These are phyloP conservation scores for Schwanniomyces etchellsii DNA, from an alignment of 1,139 yeast genomes.

Conservation along the genomic window DNA sequence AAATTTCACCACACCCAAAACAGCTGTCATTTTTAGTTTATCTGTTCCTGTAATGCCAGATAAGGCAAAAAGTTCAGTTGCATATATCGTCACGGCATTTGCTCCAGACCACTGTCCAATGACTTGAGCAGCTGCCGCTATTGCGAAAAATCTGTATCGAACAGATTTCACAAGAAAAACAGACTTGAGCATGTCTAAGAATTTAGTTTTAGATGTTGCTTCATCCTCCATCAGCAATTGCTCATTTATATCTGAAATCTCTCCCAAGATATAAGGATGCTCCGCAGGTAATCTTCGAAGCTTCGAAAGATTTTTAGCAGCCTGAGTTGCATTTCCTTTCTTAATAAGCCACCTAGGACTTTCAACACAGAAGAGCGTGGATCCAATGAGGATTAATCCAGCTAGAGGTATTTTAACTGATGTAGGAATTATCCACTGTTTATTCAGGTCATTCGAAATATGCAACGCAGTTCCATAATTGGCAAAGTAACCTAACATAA, in stretches of 20 bases:
- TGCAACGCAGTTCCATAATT: conserved; percentile 38
- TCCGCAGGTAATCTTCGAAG: conserved; percentile 46
- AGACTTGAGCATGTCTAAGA: conserved; percentile 23
- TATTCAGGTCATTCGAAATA: conserved; percentile 19
- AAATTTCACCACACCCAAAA: conserved; percentile 45
- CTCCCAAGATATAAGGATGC: conserved; percentile 48
- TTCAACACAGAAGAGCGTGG: conserved; percentile 34
- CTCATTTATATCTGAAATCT: conserved; percentile 46
- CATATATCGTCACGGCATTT: conserved; percentile 55
- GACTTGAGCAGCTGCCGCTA: conserved; percentile 41
- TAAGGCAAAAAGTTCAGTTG: conserved; percentile 49
- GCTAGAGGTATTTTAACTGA: conserved; percentile 37
- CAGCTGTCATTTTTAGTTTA: conserved; percentile 40
- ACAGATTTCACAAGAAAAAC: conserved; percentile 30
- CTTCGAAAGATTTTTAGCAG: conserved; percentile 32
- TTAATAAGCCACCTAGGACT: conserved; percentile 45
- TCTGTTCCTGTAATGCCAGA: conserved; percentile 39
- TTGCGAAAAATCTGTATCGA: conserved; percentile 39
- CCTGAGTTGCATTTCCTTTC: conserved; percentile 28
- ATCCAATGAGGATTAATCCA: conserved; percentile 32
- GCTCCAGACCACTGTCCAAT: conserved; percentile 64
- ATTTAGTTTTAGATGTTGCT: conserved; percentile 24
- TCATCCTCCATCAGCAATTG: conserved; percentile 35
- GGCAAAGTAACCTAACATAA: conserved; percentile 47
- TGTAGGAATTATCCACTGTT: conserved; percentile 35